phyloP scores from a whole-genome alignment of 2,329 filamentous ascomycete species.

The Zalaria sp. region DNA sequence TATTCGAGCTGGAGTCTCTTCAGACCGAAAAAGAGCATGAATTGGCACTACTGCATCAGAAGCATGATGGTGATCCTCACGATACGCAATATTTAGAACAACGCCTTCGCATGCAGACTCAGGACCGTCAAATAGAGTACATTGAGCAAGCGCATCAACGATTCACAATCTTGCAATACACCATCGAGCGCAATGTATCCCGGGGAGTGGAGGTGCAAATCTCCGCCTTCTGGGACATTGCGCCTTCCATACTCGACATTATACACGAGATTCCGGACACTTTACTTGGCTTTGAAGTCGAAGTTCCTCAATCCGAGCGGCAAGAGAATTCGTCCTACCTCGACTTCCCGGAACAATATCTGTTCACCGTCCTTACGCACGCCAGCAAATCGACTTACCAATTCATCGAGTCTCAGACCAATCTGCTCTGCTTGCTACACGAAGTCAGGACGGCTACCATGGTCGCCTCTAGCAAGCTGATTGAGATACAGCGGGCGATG shows the following conservation, averaged over 20 bases:
- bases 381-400: constrained; percentile 89
- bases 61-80: constrained; percentile 74
- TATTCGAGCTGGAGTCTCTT: constrained; percentile 51
- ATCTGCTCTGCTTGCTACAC: constrained; percentile 77
- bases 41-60: constrained; percentile 42
- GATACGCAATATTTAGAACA: constrained; percentile 57
- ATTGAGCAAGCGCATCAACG: constrained; percentile 57
- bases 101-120: constrained; percentile 12
- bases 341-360: constrained; percentile 73
- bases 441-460: constrained; percentile 75
- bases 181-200: constrained; percentile 72
- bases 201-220: constrained; percentile 84
- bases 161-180: constrained; percentile 38
- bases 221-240: constrained; percentile 95
- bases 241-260: constrained; percentile 63
- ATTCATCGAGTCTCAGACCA: constrained; percentile 90
- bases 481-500: constrained; percentile 47
- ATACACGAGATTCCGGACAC: constrained; percentile 61
- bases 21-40: neutral
- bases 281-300: constrained; percentile 48
- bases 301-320: constrained; percentile 66
- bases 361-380: constrained; percentile 73
- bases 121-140: constrained; percentile 70
- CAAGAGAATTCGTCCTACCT: constrained; percentile 76
- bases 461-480: constrained; percentile 50